Conservation (phyloP, 2,329 filamentous ascomycete genomes). For the Clarireedia hainanense region DNA sequence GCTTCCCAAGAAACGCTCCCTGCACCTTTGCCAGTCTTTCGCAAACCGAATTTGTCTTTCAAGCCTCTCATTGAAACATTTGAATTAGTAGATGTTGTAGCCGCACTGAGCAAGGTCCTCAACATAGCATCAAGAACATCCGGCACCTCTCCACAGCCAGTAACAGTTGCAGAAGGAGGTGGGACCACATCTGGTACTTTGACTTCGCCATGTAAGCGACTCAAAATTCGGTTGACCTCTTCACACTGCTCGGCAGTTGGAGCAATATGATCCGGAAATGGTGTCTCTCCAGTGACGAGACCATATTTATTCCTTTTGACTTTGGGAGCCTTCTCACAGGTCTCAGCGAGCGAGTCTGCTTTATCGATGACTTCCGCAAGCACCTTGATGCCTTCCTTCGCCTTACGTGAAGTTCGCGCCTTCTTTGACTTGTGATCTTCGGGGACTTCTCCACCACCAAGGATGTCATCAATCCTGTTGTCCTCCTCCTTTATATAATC, state of each 20-base stretch:
- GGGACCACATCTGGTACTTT: constrained; percentile 59
- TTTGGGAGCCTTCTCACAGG: constrained; percentile 6
- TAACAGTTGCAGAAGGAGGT: constrained; percentile 59
- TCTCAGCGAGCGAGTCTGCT: background rate
- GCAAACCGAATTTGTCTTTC: constrained; percentile 53
- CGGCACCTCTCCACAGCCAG: constrained; percentile 56
- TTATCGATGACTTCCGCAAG: constrained; percentile 8
- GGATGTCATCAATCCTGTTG: background rate
- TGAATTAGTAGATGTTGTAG: constrained; percentile 44
- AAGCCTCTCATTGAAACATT: constrained; percentile 60
- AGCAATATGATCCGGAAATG: constrained; percentile 58
- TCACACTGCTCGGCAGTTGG: constrained; percentile 64
- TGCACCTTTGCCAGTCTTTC: constrained; percentile 55
- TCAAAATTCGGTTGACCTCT: constrained; percentile 58
- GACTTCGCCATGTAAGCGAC: constrained; percentile 56
- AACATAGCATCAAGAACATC: constrained; percentile 46
- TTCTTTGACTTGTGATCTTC: constrained; percentile 2
- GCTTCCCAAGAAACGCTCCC: constrained; percentile 71
- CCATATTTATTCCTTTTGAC: constrained; percentile 39
- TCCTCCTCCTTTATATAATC: background rate
- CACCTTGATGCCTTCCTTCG: constrained; percentile 9
- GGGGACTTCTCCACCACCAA: background rate
- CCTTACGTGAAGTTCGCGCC: background rate
- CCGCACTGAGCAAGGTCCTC: constrained; percentile 44
- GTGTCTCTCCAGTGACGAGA: constrained; percentile 48